Percentiles rank a stretch among this genome's conserved stretches.
Evolutionary conservation across 495 filamentous ascomycete genomes (phyloP).

Genomic region (Sordaria brevicollis): DNA sequence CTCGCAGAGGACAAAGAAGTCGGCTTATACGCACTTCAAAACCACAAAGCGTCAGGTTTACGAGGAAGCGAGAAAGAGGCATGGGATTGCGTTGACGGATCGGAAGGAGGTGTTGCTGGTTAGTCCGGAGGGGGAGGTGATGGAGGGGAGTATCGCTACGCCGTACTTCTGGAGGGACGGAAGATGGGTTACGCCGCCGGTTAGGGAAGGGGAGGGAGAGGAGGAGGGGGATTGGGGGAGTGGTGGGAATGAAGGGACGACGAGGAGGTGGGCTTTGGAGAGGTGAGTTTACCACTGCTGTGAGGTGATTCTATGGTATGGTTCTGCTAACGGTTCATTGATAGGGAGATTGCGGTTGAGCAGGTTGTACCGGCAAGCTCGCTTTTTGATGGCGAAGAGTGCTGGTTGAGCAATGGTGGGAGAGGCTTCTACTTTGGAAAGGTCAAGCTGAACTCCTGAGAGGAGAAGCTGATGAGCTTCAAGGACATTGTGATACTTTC

Average conservation of each 20-base stretch:
- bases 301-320: not conserved
- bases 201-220: slow-evolving; percentile 19
- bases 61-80: slow-evolving; percentile 47
- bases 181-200: slow-evolving; percentile 55
- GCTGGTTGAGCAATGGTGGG: slow-evolving; percentile 82
- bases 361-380: slow-evolving; percentile 41
- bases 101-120: slow-evolving; percentile 64
- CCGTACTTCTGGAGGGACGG: slow-evolving; percentile 65
- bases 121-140: slow-evolving; percentile 55
- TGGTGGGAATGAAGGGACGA: slow-evolving; percentile 77
- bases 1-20: slow-evolving; percentile 36
- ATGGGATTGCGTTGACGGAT: slow-evolving; percentile 43
- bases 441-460: slow-evolving; percentile 9
- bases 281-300: slow-evolving; percentile 23
- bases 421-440: slow-evolving; percentile 54
- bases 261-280: slow-evolving; percentile 67
- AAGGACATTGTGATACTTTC: not conserved
- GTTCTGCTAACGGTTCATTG: slow-evolving; percentile 3
- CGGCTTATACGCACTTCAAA: slow-evolving; percentile 64
- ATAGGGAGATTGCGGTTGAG: slow-evolving; percentile 49
- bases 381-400: slow-evolving; percentile 60
- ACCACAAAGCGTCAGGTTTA: slow-evolving; percentile 61
- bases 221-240: slow-evolving; percentile 20
- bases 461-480: not conserved
- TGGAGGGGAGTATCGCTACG: slow-evolving; percentile 79